Evolutionary conservation across 2,329 filamentous ascomycete genomes (phyloP), one percentile per base, ranked within the genome.

Genomic region (Ophiocordyceps australis): DNA sequence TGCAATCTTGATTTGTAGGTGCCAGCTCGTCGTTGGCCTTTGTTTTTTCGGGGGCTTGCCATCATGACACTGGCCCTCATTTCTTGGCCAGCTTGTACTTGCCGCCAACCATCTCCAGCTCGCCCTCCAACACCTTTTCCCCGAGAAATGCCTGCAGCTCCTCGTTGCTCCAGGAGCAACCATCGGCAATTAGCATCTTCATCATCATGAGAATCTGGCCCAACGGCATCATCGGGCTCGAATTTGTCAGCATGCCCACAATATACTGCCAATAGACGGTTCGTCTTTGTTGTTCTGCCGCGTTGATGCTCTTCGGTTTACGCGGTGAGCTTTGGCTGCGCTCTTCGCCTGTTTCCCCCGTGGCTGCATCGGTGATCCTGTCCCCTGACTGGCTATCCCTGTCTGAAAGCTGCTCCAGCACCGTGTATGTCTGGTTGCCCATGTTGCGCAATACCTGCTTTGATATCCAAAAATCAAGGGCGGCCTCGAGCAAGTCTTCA

Each of bases 221-320:
- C 31, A 85, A 55, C 26, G 79, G 74, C 79, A 94, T 89, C 16
- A 76, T 52, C 12, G 65, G 70, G 12, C 76, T 76, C 38, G 82
- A 77, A 48, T 94, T 94, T 33, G 82, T 94, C 50, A 98, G 56
- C 89, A 98, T 95, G 26, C 81, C 82, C 29, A 83, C 60, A 30
- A 98, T 83, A 46, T 93, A 95, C 41, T 85, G 77, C 69, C 79
- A 82, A 50, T 94, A 93, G 20, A 93, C 65, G 22, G 54, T 50
- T 18, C 61, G 57, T 30, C 59, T 58, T 38, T 65, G 64, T 37
- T 62, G 58, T 41, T 73, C 68, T 45, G 80, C 75, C 35, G 69
- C 62, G 14, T 76, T 64, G 17, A 78, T 57, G 52, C 46, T 53
- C 32, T 56, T 61, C 26, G 58, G 50, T 36, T 71, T 63, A 5